A percentile compares a stretch with the other conserved stretches of the same genome.
Evolutionary conservation across 176 grass and related monocot species (phyloP).

Genomic region (barley (Hordeum vulgare)): MorexV3_pseudomolecules_assembly NC_058523.1:148558627-148559126

Average conservation of each 20-base stretch:
- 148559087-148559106: neutral
- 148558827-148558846: neutral
- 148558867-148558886: conserved; percentile 19
- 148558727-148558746: neutral
- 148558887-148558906: conserved; percentile 62
- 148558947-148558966: conserved; percentile 49
- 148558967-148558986: conserved; percentile 82
- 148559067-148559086: neutral
- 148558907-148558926: conserved; percentile 81
- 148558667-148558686: too few species aligned
- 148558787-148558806: neutral
- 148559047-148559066: conserved; percentile 57
- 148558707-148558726: neutral
- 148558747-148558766: neutral
- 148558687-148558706: neutral
- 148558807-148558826: neutral
- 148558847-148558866: conserved; percentile 5
- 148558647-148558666: too few species aligned
- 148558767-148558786: neutral
- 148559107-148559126: neutral
- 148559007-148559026: conserved; percentile 53
- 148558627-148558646: too few species aligned
- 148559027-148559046: conserved; percentile 54
- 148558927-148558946: conserved; percentile 45
- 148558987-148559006: conserved; percentile 61